These are phyloP conservation scores for Priceomyces melissophilus DNA, from an alignment of 805 yeast genomes.

Conservation along the genomic window DNA sequence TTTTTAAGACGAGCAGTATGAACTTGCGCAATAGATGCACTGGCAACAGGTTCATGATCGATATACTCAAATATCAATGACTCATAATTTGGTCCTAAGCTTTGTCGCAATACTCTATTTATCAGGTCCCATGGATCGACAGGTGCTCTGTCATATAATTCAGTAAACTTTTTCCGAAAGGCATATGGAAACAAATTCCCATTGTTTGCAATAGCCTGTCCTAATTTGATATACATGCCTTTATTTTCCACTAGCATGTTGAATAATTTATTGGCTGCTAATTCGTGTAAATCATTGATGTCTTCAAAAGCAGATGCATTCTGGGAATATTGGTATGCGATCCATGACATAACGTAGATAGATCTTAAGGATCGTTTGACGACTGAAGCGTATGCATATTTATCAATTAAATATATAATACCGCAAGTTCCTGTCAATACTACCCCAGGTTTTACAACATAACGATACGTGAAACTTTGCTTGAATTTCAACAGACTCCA, in stretches of 20 bases:
- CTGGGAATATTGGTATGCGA: conserved; percentile 59
- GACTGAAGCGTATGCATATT: conserved; percentile 41
- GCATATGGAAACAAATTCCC: conserved; percentile 63
- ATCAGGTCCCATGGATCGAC: conserved; percentile 48
- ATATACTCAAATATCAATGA: conserved; percentile 38
- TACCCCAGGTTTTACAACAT: conserved; percentile 1
- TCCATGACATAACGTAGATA: conserved; percentile 40
- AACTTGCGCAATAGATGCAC: conserved; percentile 75
- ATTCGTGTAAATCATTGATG: conserved; percentile 55
- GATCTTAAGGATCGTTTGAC: conserved; percentile 52
- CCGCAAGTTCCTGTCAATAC: conserved; percentile 9
- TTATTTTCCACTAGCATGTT: conserved; percentile 29
- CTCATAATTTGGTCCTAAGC: conserved; percentile 43
- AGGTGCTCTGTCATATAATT: conserved; percentile 69
- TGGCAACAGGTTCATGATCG: conserved; percentile 61
- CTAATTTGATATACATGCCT: conserved; percentile 66
- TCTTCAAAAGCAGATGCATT: conserved; percentile 31
- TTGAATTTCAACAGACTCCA: not conserved
- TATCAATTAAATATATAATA: conserved; percentile 10
- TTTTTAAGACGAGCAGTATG: conserved; percentile 48
- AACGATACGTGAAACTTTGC: not conserved
- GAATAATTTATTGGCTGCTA: conserved; percentile 44
- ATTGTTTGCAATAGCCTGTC: conserved; percentile 79
- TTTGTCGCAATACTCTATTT: conserved; percentile 36
- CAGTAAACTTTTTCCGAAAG: conserved; percentile 54